phyloP scores from a whole-genome alignment of 1,139 yeast species.

The Magnusiomyces magnusii region DNA sequence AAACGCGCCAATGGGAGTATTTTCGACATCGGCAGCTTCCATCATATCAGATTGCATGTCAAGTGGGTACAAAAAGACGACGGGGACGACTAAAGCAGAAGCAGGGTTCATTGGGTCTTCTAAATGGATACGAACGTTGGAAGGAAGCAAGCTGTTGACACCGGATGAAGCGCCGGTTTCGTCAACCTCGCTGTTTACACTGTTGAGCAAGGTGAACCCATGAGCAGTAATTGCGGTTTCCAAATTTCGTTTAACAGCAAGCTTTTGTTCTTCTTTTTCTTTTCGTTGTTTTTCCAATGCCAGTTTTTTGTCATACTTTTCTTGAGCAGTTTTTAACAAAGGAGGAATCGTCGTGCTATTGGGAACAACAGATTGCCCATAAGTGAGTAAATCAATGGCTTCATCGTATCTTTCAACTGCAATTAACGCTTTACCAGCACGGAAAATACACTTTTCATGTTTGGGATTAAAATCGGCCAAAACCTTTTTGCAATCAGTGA shows the following conservation, averaged over 20 bases:
- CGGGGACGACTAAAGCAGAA: conserved; percentile 74
- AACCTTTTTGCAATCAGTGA: conserved; percentile 77
- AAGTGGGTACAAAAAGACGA: conserved; percentile 74
- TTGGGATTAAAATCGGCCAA: conserved; percentile 51
- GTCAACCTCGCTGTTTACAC: conserved; percentile 13
- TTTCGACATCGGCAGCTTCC: conserved; percentile 61
- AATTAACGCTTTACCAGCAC: conserved; percentile 77
- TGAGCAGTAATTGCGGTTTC: conserved; percentile 28
- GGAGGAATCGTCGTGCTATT: conserved; percentile 45
- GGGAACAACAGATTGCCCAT: conserved; percentile 54
- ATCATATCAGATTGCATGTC: conserved; percentile 78
- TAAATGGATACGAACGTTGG: conserved; percentile 37
- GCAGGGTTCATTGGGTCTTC: conserved; percentile 69
- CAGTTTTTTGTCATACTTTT: conserved; percentile 25
- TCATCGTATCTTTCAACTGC: conserved; percentile 64
- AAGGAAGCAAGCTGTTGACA: conserved; percentile 17
- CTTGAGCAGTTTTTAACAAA: conserved; percentile 29
- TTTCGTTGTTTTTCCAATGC: conserved; percentile 29
- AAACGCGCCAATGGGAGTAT: conserved; percentile 40
- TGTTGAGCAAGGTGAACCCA: conserved; percentile 21
- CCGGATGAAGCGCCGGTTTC: conserved; percentile 8
- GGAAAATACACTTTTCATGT: conserved; percentile 74
- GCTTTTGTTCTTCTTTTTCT: conserved; percentile 31
- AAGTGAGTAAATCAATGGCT: conserved; percentile 56
- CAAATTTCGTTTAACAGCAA: conserved; percentile 34